phyloP scores from a whole-genome alignment of 2,329 filamentous ascomycete species.

The Penicillium sp. region DNA sequence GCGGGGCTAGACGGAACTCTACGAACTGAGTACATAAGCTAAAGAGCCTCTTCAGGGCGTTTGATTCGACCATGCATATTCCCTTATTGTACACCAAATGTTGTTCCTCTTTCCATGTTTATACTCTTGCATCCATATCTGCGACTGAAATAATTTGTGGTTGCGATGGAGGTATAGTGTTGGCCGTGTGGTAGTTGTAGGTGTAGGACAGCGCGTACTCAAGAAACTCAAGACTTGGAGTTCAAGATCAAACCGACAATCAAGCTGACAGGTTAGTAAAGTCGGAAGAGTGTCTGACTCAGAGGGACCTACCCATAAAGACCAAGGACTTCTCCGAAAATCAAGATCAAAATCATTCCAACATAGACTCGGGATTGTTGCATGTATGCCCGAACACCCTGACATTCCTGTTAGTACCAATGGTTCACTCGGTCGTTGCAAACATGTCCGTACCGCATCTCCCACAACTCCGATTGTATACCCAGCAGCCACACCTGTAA shows the following conservation, averaged over 20 bases:
- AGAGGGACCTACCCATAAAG: conserved; percentile 78
- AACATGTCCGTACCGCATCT: conserved; percentile 66
- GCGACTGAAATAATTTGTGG: neutral
- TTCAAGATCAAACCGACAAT: conserved; percentile 94
- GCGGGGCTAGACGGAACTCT: conserved; percentile 25
- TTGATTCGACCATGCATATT: conserved; percentile 22
- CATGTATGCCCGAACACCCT: conserved; percentile 92
- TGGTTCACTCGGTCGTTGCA: neutral
- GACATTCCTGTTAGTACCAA: conserved; percentile 22
- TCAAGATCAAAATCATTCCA: conserved; percentile 97
- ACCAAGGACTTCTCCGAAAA: conserved; percentile 96
- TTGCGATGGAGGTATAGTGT: neutral
- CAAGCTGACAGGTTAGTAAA: conserved; percentile 57
- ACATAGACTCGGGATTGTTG: conserved; percentile 94
- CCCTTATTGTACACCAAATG: conserved; percentile 23
- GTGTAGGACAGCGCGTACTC: conserved; percentile 6
- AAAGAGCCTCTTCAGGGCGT: conserved; percentile 5
- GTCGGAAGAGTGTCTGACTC: neutral
- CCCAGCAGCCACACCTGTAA: conserved; percentile 89
- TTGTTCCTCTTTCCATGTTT: neutral
- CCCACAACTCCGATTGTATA: conserved; percentile 97
- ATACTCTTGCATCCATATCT: neutral
- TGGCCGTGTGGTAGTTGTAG: neutral
- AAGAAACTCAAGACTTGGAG: conserved; percentile 59
- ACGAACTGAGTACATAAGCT: conserved; percentile 19